Evolutionary conservation across 1,139 yeast species (phyloP).

Genomic region (Nadsonia commutata): DNA sequence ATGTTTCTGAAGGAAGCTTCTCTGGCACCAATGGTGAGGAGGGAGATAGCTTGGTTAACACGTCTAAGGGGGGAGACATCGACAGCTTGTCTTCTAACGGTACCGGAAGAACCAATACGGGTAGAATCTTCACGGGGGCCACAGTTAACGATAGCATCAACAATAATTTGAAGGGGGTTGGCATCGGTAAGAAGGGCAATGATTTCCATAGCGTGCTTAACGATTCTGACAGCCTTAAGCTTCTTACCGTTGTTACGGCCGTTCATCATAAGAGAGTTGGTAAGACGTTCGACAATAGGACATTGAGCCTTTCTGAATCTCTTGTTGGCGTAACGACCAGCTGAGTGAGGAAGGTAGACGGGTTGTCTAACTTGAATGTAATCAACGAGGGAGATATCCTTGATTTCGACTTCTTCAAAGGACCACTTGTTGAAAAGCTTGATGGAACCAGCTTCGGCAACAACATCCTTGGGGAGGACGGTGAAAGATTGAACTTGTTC

Average conservation of each 20-base stretch:
- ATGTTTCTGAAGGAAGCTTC: constrained; percentile 99
- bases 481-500: constrained; percentile 25
- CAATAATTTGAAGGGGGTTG: constrained; percentile 98
- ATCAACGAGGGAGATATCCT: constrained; percentile 96
- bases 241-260: constrained; percentile 99
- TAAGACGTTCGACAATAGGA: constrained; percentile 97
- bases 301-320: constrained; percentile 99
- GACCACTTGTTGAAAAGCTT: constrained; percentile 99
- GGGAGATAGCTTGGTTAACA: constrained; percentile 98
- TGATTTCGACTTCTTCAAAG: constrained; percentile 91
- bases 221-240: constrained; percentile 99
- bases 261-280: constrained; percentile 99
- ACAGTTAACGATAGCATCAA: constrained; percentile 98
- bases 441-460: constrained; percentile 91
- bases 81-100: constrained; percentile 99
- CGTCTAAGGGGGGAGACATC: constrained; percentile 99
- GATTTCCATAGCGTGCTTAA: constrained; percentile 98
- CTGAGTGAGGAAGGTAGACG: constrained; percentile 97
- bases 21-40: constrained; percentile 99
- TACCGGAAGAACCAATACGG: constrained; percentile 99
- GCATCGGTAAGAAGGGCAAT: constrained; percentile 94
- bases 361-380: constrained; percentile 97
- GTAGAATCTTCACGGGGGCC: constrained; percentile 99
- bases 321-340: constrained; percentile 99
- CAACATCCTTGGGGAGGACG: constrained; percentile 91